Evolutionary conservation across 192 early-diverging fungal genomes (phyloP), one percentile per base, ranked within the genome.

Genomic region (Neocallimastix lanati): DNA sequence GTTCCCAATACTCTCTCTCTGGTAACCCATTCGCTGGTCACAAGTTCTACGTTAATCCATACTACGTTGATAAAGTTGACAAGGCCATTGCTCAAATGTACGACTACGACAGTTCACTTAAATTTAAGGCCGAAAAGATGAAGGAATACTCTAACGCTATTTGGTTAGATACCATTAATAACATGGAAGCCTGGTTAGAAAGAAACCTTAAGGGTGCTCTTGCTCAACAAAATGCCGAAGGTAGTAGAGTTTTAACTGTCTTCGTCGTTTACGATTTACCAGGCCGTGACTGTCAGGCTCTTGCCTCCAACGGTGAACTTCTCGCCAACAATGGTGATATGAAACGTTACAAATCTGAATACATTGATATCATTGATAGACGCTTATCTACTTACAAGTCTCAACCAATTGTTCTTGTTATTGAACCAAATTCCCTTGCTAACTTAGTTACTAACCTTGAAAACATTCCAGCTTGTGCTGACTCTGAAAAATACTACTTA

Each of bases 211-310:
- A 33, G 3, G 3, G 11, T 33, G 30, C 3, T 6, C 3, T 33
- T 33, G 3, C 3, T 33, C 3, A 33, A 3, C 30, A 33, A 33
- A 33, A 6, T 33, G 30, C 3, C 11, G 3, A 33, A 6, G 11
- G 11, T 33, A 33, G 3, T 6, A 33, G 11, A 33, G 11, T 33
- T 33, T 33, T 33, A 33, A 33, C 80, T 29, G 29, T 29, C 25
- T 86, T 86, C 77, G 87, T 88, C 4, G 76, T 86, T 21, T 86
- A 88, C 37, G 84, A 88, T 87, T 80, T 86, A 28, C 87, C 87
- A 29, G 85, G 85, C n/a, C 87, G 85, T 38, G 85, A 86, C 36
- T 86, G 85, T 78, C 37, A 77, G 36, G 85, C 85, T 13, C 67
- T 85, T 38, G 86, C 85, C 28, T 86, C 85, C n/a, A 86, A 86